These are phyloP conservation scores for Candida sp. DNA, from an alignment of 1,139 yeast genomes.

Conservation along the genomic window DNA sequence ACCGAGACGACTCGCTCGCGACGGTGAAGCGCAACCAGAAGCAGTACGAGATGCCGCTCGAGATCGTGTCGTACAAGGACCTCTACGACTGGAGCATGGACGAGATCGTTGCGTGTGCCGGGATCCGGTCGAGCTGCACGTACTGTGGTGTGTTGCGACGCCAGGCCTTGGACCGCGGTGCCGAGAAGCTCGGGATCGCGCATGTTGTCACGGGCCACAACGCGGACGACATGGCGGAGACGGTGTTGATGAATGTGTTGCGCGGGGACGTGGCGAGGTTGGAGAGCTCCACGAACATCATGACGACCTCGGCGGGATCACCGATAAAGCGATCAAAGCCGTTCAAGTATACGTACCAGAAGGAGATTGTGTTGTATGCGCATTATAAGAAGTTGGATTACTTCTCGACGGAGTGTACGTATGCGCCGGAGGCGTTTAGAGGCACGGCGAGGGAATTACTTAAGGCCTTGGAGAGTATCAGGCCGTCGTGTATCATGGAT, in stretches of 20 bases:
- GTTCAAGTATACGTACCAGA: slow-evolving; percentile 93
- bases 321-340: slow-evolving; percentile 94
- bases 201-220: slow-evolving; percentile 99
- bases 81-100: slow-evolving; percentile 99
- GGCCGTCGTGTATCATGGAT: slow-evolving; percentile 95
- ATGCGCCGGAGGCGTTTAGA: slow-evolving; percentile 98
- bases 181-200: slow-evolving; percentile 80
- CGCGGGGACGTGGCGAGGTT: slow-evolving; percentile 97
- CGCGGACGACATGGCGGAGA: slow-evolving; percentile 99
- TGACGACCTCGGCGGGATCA: slow-evolving; percentile 80
- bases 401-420: slow-evolving; percentile 96
- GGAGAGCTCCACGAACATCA: slow-evolving; percentile 87
- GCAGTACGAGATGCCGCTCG: slow-evolving; percentile 89
- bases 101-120: slow-evolving; percentile 94
- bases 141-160: slow-evolving; percentile 98
- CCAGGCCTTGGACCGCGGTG: slow-evolving; percentile 97
- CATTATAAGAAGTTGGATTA: slow-evolving; percentile 95
- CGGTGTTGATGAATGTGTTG: slow-evolving; percentile 91
- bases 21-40: slow-evolving; percentile 92
- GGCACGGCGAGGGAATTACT: slow-evolving; percentile 96
- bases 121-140: slow-evolving; percentile 93
- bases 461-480: slow-evolving; percentile 85
- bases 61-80: slow-evolving; percentile 88
- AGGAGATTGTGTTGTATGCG: slow-evolving; percentile 97
- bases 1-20: slow-evolving; percentile 95